Conservation (phyloP, 1,139 yeast genomes). For the Hansenula lynferdii region DNA sequence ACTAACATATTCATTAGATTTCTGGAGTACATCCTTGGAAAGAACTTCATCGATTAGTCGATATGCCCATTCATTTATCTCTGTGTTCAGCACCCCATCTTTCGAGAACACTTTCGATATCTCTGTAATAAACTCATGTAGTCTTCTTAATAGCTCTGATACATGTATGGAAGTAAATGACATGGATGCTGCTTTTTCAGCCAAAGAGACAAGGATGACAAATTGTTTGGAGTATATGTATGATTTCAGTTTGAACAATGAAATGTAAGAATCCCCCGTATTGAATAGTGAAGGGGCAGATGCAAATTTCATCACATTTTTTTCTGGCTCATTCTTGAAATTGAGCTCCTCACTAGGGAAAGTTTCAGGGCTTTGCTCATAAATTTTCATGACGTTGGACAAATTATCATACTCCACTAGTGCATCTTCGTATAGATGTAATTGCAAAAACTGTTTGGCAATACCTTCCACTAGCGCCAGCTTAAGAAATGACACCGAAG, state of each 20-base stretch:
- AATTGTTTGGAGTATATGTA: slow-evolving; percentile 33
- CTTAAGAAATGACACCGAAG: slow-evolving; percentile 29
- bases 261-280: background rate
- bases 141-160: slow-evolving; percentile 27
- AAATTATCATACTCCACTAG: slow-evolving; percentile 33
- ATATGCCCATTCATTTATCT: slow-evolving; percentile 20
- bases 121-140: slow-evolving; percentile 37
- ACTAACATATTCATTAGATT: no score
- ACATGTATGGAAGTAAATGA: slow-evolving; percentile 31
- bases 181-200: slow-evolving; percentile 28
- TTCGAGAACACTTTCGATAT: slow-evolving; percentile 26
- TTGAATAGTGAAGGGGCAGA: background rate
- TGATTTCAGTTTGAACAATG: slow-evolving; percentile 7
- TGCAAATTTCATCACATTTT: slow-evolving; percentile 3
- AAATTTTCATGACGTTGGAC: background rate
- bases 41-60: slow-evolving; percentile 17
- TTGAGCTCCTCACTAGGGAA: slow-evolving; percentile 8
- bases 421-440: slow-evolving; percentile 57
- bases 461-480: slow-evolving; percentile 31
- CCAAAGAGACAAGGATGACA: slow-evolving; percentile 28
- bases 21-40: no score
- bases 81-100: slow-evolving; percentile 14
- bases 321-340: slow-evolving; percentile 1
- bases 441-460: slow-evolving; percentile 41
- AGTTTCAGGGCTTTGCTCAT: slow-evolving; percentile 25